Conservation (phyloP, 1,284 basidiomycete species). For the Ustilago lituana region DNA sequence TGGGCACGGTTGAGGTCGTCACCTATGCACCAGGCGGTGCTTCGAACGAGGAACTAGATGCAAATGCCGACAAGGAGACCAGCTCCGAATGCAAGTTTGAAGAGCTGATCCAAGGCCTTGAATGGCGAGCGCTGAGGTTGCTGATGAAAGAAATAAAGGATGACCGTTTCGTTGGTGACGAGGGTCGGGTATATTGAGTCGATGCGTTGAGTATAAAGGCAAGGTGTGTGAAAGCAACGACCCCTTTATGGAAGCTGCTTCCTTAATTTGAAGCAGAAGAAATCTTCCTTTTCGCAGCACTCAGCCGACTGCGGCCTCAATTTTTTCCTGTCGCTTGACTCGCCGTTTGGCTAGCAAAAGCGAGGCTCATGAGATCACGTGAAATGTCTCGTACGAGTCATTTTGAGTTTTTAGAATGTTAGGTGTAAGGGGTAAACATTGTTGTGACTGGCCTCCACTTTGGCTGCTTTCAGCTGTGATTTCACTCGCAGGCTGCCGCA, state of each 20-base stretch:
- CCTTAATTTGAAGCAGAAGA: neutral
- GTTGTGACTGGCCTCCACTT: constrained; percentile 17
- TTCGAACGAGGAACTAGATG: neutral
- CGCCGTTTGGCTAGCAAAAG: constrained; percentile 7
- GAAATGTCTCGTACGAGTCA: constrained; percentile 19
- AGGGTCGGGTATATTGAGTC: constrained; percentile 34
- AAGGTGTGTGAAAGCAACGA: neutral
- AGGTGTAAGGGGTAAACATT: no score
- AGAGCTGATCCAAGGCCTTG: neutral
- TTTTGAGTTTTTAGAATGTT: no score
- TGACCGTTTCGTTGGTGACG: constrained; percentile 19
- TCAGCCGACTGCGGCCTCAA: constrained; percentile 33
- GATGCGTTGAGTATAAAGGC: neutral
- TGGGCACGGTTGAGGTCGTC: constrained; percentile 24
- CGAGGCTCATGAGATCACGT: constrained; percentile 3
- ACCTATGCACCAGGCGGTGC: constrained; percentile 25
- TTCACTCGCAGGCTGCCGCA: constrained; percentile 3
- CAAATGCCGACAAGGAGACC: constrained; percentile 6
- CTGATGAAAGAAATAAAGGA: neutral
- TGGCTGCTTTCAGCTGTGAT: constrained; percentile 21
- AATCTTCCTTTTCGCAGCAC: neutral
- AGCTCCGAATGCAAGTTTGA: constrained; percentile 9
- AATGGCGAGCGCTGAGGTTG: no score
- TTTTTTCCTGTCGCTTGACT: constrained; percentile 7
- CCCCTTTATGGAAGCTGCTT: no score